Conservation (phyloP, 192 early-diverging fungal genomes). For the Umbelopsis sp. region DNA sequence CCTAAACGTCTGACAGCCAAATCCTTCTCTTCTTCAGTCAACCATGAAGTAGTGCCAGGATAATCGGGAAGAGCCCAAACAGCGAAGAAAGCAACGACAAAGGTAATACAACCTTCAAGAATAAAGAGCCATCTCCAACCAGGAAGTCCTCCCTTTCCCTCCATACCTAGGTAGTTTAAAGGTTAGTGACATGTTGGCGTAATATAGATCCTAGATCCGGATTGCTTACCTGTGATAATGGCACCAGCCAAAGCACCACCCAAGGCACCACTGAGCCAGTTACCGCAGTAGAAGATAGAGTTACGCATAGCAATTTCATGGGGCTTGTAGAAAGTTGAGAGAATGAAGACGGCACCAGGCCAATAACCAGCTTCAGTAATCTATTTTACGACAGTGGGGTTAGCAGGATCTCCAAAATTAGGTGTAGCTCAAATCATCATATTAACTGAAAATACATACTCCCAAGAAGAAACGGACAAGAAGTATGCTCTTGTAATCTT, state of each 20-base stretch:
- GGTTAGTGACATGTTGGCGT: conserved; percentile 17
- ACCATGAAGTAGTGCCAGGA: conserved; percentile 39
- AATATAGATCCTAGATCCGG: conserved; percentile 6
- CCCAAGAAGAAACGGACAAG: conserved; percentile 27
- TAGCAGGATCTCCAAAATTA: not conserved
- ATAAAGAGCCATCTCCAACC: conserved; percentile 72
- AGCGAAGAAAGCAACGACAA: conserved; percentile 46
- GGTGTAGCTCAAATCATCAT: too few relatives aligned
- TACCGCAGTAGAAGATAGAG: conserved; percentile 51
- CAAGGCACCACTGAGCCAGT: conserved; percentile 25
- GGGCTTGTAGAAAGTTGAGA: conserved; percentile 55
- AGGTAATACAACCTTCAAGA: conserved; percentile 58
- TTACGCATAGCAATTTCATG: conserved; percentile 51
- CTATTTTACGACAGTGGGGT: conserved; percentile 25
- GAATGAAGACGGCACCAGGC: conserved; percentile 47
- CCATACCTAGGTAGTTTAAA: conserved; percentile 43
- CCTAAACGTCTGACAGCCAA: conserved; percentile 27
- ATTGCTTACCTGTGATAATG: conserved; percentile 37
- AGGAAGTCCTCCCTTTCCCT: conserved; percentile 48
- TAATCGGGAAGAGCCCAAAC: conserved; percentile 56
- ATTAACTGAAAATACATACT: conserved; percentile 3
- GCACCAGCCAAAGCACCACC: conserved; percentile 27
- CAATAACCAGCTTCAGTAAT: conserved; percentile 52
- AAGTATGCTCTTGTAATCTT: conserved; percentile 24
- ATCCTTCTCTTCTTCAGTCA: conserved; percentile 21